These are phyloP conservation scores for Salvia rosmarinus DNA, from an alignment of 257 asterid genomes.

Conservation along the genomic window DNA sequence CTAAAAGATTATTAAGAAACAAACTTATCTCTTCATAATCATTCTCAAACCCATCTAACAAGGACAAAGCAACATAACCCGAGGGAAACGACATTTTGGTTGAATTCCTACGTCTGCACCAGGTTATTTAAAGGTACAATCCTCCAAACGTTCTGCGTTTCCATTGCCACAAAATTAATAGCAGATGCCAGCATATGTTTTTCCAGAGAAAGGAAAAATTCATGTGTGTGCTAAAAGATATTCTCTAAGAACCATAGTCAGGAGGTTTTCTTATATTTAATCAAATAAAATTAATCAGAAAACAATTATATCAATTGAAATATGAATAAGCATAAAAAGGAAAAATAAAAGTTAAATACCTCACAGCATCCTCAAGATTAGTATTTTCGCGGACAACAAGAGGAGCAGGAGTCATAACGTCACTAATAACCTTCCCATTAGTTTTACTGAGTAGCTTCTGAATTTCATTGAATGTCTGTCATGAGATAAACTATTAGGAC, in stretches of 20 bases:
- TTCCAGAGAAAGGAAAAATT: background rate
- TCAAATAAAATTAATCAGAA: background rate
- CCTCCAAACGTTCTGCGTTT: too few species aligned
- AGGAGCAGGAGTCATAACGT: slow-evolving; percentile 68
- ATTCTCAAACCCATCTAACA: too few species aligned
- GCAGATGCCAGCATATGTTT: background rate
- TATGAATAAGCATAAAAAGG: background rate
- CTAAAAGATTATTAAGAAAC: too few species aligned
- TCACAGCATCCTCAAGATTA: slow-evolving; percentile 77
- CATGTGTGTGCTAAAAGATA: background rate
- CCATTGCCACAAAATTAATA: background rate
- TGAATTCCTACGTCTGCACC: too few species aligned
- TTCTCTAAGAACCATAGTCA: background rate
- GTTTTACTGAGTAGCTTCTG: slow-evolving; percentile 71
- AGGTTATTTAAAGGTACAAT: too few species aligned
- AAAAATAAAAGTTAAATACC: slow-evolving; percentile 41
- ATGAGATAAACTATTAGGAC: slow-evolving; percentile 30
- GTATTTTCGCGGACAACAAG: slow-evolving; percentile 62
- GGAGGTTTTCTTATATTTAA: background rate
- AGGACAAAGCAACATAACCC: too few species aligned
- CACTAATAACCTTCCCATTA: slow-evolving; percentile 68
- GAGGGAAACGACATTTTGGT: too few species aligned
- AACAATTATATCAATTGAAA: background rate
- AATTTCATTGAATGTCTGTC: slow-evolving; percentile 72
- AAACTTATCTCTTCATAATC: too few species aligned